These are phyloP conservation scores for Larix kaempferi DNA, from an alignment of 75 land plant species.

Conservation along the genomic window DNA sequence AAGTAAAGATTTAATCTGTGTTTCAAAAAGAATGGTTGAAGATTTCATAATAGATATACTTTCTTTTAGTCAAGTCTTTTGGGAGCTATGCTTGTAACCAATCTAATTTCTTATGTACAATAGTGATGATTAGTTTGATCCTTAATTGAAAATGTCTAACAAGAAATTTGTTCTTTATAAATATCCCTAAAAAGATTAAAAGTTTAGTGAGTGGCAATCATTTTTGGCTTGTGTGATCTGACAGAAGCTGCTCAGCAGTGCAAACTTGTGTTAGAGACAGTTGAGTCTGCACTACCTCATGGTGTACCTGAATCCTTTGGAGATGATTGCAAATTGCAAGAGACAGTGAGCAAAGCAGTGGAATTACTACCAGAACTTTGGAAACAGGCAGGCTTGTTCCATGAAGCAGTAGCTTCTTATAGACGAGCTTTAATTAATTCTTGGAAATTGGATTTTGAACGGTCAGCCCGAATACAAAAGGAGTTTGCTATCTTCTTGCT, in stretches of 20 bases:
- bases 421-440: conserved; percentile 60
- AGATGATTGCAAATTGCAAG: conserved; percentile 70
- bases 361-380: conserved; percentile 70
- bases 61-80: not conserved
- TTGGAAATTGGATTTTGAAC: conserved; percentile 60
- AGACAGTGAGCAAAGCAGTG: conserved; percentile 74
- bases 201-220: not conserved
- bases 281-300: conserved; percentile 69
- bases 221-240: not conserved
- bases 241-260: conserved; percentile 76
- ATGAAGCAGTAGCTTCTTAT: conserved; percentile 70
- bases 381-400: conserved; percentile 57
- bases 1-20: not conserved
- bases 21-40: not conserved
- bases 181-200: not conserved
- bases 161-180: not conserved
- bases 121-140: not conserved
- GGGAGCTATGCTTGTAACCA: not conserved
- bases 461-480: conserved; percentile 56
- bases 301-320: conserved; percentile 58
- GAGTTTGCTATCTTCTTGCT: conserved; percentile 67
- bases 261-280: conserved; percentile 51
- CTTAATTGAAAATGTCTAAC: not conserved
- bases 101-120: not conserved
- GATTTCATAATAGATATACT: not conserved